A percentile compares a stretch with the other conserved stretches of the same genome.
phyloP scores from a whole-genome alignment of 768 basidiomycete genomes.

The Pisolithus marmoratus region DNA sequence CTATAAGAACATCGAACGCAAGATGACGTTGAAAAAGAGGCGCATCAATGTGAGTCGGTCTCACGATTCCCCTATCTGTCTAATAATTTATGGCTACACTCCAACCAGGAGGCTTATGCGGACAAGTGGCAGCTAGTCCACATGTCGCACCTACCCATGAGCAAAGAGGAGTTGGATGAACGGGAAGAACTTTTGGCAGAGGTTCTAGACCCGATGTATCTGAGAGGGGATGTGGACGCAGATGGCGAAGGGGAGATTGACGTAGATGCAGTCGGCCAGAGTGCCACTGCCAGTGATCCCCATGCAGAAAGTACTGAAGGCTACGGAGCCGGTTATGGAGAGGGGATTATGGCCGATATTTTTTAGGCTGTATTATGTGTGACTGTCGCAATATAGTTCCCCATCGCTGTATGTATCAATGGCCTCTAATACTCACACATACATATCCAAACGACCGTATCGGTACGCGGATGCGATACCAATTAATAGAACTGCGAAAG shows the following conservation, averaged over 20 bases:
- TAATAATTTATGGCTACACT: conserved; percentile 2
- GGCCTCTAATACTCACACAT: too few relatives aligned
- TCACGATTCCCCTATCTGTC: background rate
- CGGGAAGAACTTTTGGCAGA: conserved; percentile 75
- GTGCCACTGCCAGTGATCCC: conserved; percentile 35
- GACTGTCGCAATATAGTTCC: background rate
- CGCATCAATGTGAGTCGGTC: conserved; percentile 58
- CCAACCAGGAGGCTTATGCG: conserved; percentile 67
- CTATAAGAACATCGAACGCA: conserved; percentile 85
- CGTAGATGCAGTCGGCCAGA: conserved; percentile 54
- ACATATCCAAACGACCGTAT: too few relatives aligned
- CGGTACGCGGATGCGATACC: too few relatives aligned
- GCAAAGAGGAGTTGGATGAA: conserved; percentile 69
- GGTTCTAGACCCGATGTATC: conserved; percentile 61
- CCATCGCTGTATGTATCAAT: too few relatives aligned
- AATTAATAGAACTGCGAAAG: too few relatives aligned
- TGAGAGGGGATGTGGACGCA: conserved; percentile 47
- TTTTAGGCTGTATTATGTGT: conserved; percentile 16
- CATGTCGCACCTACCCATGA: conserved; percentile 65
- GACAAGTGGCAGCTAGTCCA: conserved; percentile 83
- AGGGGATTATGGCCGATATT: conserved; percentile 28
- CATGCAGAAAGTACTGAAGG: conserved; percentile 34
- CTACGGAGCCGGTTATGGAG: conserved; percentile 35
- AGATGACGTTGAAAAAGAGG: conserved; percentile 83
- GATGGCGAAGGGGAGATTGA: conserved; percentile 60